phyloP scores from a whole-genome alignment of 495 filamentous ascomycete species.

The Aspergillus carlsbadensis region DNA sequence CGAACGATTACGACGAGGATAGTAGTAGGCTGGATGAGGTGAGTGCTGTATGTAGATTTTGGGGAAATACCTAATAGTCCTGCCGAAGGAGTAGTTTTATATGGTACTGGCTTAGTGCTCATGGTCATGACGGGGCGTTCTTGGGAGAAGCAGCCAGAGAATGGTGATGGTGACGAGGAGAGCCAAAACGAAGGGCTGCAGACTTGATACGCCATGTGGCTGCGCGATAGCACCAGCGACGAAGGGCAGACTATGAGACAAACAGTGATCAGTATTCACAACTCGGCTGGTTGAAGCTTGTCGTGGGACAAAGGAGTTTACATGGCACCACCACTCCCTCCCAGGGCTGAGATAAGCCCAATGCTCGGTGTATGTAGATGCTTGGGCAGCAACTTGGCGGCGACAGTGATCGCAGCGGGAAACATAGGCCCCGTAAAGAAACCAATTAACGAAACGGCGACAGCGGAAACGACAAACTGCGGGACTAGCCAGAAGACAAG shows the following conservation, averaged over 20 bases:
- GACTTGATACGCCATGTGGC: conserved; percentile 2
- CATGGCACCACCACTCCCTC: conserved; percentile 9
- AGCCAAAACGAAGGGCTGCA: conserved; percentile 8
- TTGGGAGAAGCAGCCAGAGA: conserved; percentile 9
- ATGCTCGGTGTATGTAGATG: conserved; percentile 52
- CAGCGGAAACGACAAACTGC: conserved; percentile 60
- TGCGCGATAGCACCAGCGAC: conserved; percentile 10
- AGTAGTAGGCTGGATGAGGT: too few relatives aligned
- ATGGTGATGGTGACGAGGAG: neutral
- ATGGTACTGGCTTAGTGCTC: neutral
- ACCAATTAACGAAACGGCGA: conserved; percentile 60
- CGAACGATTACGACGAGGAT: neutral
- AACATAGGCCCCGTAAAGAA: conserved; percentile 61
- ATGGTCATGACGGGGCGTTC: neutral
- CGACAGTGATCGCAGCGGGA: conserved; percentile 67
- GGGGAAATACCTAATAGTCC: too few relatives aligned
- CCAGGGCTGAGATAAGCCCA: conserved; percentile 5
- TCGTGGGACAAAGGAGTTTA: neutral
- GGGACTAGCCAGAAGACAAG: conserved; percentile 61
- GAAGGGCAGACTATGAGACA: conserved; percentile 1
- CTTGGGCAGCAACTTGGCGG: conserved; percentile 69
- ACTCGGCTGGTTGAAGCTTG: neutral
- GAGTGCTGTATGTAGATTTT: too few relatives aligned
- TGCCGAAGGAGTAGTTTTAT: too few relatives aligned
- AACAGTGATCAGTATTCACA: neutral